These are phyloP conservation scores for Hypoxylon crocopeplum DNA, from an alignment of 495 filamentous ascomycete species.

Conservation along the genomic window DNA sequence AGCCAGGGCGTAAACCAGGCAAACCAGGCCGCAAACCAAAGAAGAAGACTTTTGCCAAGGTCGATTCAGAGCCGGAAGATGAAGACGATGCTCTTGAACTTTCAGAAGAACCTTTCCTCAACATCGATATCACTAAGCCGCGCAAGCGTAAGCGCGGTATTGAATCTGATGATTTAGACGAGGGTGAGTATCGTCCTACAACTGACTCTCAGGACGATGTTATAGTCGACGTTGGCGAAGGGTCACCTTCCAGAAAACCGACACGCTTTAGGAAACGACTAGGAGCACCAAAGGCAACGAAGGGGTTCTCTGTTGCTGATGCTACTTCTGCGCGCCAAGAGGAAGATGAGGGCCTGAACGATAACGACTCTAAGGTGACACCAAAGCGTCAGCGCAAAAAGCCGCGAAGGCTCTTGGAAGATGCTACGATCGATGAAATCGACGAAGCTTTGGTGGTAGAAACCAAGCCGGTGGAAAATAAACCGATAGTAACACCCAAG, in stretches of 20 bases:
- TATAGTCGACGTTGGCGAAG: conserved; percentile 18
- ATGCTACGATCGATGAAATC: conserved; percentile 25
- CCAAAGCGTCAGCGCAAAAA: conserved; percentile 30
- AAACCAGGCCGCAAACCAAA: conserved; percentile 42
- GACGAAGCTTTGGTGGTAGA: conserved; percentile 17
- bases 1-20: conserved; percentile 39
- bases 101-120: conserved; percentile 30
- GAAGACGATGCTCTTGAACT: conserved; percentile 30
- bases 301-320: conserved; percentile 14
- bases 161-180: conserved; percentile 28
- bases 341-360: conserved; percentile 1
- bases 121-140: conserved; percentile 18
- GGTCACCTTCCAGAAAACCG: conserved; percentile 6
- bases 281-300: conserved; percentile 27
- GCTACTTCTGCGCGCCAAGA: too few relatives aligned
- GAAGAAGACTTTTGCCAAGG: conserved; percentile 34
- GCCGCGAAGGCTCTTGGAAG: conserved; percentile 24
- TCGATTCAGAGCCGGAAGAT: conserved; percentile 37
- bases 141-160: conserved; percentile 35
- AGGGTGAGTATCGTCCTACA: conserved; percentile 33
- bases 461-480: conserved; percentile 13
- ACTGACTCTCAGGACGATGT: conserved; percentile 35
- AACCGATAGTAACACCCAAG: conserved; percentile 28
- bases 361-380: conserved; percentile 14
- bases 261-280: conserved; percentile 31